phyloP scores from a whole-genome alignment of 495 filamentous ascomycete species.

The Bathelium albidoporum region DNA sequence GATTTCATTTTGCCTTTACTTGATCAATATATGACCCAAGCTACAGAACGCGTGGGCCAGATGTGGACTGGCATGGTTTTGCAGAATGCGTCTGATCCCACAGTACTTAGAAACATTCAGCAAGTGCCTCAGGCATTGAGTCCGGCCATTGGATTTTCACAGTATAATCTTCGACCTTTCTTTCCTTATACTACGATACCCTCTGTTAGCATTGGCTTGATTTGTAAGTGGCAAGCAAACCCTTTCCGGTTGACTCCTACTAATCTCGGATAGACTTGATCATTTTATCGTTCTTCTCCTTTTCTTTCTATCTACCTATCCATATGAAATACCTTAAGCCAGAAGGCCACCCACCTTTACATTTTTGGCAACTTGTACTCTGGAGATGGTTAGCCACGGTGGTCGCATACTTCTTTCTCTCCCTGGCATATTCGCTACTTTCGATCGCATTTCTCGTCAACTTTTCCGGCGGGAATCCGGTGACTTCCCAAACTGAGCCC shows the following conservation, averaged over 20 bases:
- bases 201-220: slow-evolving; percentile 54
- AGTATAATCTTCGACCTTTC: slow-evolving; percentile 55
- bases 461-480: slow-evolving; percentile 32
- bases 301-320: slow-evolving; percentile 58
- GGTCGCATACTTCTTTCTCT: slow-evolving; percentile 55
- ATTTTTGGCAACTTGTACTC: slow-evolving; percentile 48
- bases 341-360: slow-evolving; percentile 46
- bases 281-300: slow-evolving; percentile 64
- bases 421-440: slow-evolving; percentile 55
- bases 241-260: neutral
- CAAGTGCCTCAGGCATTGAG: slow-evolving; percentile 48
- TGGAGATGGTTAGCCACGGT: slow-evolving; percentile 55
- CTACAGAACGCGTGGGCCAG: slow-evolving; percentile 42
- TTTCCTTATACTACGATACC: slow-evolving; percentile 45
- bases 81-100: slow-evolving; percentile 27
- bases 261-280: slow-evolving; percentile 42
- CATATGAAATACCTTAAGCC: slow-evolving; percentile 47
- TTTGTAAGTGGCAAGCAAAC: slow-evolving; percentile 30
- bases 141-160: slow-evolving; percentile 53
- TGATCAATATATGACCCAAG: slow-evolving; percentile 32
- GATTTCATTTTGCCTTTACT: slow-evolving; percentile 47
- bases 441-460: slow-evolving; percentile 57
- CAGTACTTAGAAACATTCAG: slow-evolving; percentile 34
- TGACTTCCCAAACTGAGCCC: slow-evolving; percentile 31
- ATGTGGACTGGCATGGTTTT: slow-evolving; percentile 41